Conservation (phyloP, 2,329 filamentous ascomycete genomes). For the Cordyceps militaris region DNA sequence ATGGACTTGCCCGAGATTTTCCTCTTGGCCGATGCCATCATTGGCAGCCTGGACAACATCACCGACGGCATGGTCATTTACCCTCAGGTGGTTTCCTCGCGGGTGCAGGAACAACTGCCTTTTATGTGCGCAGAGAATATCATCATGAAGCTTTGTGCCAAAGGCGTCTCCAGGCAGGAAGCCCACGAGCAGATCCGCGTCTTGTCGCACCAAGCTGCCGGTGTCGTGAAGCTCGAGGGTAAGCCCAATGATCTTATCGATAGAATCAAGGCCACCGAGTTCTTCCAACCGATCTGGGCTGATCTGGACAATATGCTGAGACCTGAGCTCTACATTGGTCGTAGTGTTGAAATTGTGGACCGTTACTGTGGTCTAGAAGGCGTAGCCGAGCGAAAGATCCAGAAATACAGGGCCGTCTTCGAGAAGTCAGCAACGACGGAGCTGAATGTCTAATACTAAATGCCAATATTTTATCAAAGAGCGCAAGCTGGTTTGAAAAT, state of each 20-base stretch:
- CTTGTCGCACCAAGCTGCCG: conserved; percentile 66
- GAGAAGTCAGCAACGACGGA: too few species aligned
- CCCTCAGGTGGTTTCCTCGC: conserved; percentile 60
- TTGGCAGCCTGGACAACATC: conserved; percentile 62
- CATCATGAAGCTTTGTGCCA: conserved; percentile 70
- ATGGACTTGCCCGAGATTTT: conserved; percentile 61
- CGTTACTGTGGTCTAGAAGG: conserved; percentile 35
- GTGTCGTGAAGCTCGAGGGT: conserved; percentile 52
- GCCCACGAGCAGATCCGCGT: conserved; percentile 85
- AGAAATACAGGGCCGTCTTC: too few species aligned
- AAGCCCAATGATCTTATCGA: conserved; percentile 76
- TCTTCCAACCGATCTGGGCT: conserved; percentile 65
- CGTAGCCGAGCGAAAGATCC: too few species aligned
- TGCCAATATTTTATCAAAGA: too few species aligned
- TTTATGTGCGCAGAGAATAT: conserved; percentile 69
- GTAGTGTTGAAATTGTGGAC: conserved; percentile 39
- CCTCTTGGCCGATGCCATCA: conserved; percentile 60
- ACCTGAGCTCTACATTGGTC: conserved; percentile 46
- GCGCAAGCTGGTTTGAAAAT: too few species aligned
- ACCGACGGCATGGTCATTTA: conserved; percentile 73
- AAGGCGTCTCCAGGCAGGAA: conserved; percentile 68
- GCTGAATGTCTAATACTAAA: too few species aligned
- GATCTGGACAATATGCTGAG: conserved; percentile 64
- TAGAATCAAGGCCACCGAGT: conserved; percentile 63
- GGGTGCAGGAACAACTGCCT: conserved; percentile 69